A percentile compares a stretch with the other conserved stretches of the same genome.
Evolutionary conservation across 2,329 filamentous ascomycete genomes (phyloP).

Genomic region (Mycocentrospora acerina): DNA sequence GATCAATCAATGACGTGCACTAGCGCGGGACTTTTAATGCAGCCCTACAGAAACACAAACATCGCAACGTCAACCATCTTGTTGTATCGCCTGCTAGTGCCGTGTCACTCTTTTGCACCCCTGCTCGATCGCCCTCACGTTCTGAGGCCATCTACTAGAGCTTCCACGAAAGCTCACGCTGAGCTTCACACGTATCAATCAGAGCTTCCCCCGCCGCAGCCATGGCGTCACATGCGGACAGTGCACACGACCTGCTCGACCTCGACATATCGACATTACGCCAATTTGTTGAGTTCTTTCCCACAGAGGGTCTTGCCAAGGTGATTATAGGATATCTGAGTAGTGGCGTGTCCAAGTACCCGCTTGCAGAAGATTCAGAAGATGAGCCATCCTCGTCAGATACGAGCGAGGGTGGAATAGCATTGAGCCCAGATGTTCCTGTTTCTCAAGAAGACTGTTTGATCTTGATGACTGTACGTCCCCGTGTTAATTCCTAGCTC

Average conservation of each 20-base stretch:
- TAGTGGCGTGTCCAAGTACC: conserved; percentile 83
- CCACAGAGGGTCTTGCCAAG: conserved; percentile 77
- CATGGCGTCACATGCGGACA: conserved; percentile 40
- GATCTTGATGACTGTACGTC: conserved; percentile 67
- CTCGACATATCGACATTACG: conserved; percentile 77
- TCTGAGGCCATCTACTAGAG: not conserved
- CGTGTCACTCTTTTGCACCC: not conserved
- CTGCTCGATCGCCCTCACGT: not conserved
- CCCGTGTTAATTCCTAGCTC: not conserved
- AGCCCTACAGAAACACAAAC: conserved; percentile 32
- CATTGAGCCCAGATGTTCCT: conserved; percentile 51
- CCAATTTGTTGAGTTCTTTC: conserved; percentile 82
- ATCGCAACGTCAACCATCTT: conserved; percentile 12
- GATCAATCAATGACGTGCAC: conserved; percentile 26
- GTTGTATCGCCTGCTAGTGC: not conserved
- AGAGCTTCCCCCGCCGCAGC: conserved; percentile 1
- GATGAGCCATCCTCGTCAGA: conserved; percentile 38
- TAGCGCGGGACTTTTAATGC: conserved; percentile 23
- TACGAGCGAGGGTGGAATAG: conserved; percentile 47
- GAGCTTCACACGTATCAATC: not conserved
- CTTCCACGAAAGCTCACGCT: no score
- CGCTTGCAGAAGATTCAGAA: conserved; percentile 44
- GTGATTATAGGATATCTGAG: conserved; percentile 80
- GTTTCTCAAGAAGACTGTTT: conserved; percentile 77
- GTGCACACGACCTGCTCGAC: conserved; percentile 51